Conservation (phyloP, 2,329 filamentous ascomycete species). For the Pseudogymnoascus sp. region DNA sequence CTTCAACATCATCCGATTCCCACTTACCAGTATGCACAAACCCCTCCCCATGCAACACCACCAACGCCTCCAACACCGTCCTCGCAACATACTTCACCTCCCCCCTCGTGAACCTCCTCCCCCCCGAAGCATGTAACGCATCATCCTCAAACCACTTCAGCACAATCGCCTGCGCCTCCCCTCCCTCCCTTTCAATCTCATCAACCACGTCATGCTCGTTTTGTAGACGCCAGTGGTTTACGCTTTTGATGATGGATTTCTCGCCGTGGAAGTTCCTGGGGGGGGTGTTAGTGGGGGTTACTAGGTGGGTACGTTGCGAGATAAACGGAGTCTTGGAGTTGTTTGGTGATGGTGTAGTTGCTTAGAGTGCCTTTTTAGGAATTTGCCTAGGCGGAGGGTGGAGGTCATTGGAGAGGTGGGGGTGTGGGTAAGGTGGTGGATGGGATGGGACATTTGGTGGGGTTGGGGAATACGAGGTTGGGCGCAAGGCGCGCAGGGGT, state of each 20-base stretch:
- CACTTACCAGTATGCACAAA: conserved; percentile 22
- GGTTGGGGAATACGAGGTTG: neutral
- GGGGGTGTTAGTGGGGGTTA: neutral
- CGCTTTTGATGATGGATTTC: conserved; percentile 22
- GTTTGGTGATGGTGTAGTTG: conserved; percentile 17
- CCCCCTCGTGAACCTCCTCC: conserved; percentile 18
- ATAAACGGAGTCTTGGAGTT: conserved; percentile 17
- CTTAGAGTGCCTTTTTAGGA: conserved; percentile 13
- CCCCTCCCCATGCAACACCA: conserved; percentile 22
- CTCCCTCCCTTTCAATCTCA: conserved; percentile 15
- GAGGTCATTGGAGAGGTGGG: neutral
- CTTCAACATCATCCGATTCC: neutral
- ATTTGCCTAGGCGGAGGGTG: conserved; percentile 12
- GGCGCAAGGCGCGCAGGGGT: neutral
- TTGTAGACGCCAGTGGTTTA: conserved; percentile 19
- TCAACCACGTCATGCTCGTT: conserved; percentile 24
- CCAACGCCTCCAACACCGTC: conserved; percentile 21
- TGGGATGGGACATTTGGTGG: neutral
- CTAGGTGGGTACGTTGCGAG: conserved; percentile 14
- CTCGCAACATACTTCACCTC: conserved; percentile 22
- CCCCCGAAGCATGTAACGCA: conserved; percentile 20
- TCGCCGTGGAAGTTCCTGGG: conserved; percentile 12
- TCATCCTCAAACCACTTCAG: conserved; percentile 21
- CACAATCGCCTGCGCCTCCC: conserved; percentile 21
- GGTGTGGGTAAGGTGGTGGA: neutral